Evolutionary conservation across 331 rosid species (phyloP), one percentile per base, ranked within the genome.

Genomic region (Acacia pycnantha): DNA sequence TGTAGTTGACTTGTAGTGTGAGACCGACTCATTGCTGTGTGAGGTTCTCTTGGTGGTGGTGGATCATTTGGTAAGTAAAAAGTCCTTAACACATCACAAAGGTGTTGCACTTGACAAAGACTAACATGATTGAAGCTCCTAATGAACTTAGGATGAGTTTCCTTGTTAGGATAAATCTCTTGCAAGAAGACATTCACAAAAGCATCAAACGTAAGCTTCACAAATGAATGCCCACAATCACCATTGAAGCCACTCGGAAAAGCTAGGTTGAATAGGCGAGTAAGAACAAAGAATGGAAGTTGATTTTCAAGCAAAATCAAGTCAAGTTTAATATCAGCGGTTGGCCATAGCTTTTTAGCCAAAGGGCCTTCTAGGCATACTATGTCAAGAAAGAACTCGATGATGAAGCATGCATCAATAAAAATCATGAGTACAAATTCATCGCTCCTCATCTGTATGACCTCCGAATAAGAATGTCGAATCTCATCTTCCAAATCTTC

Each of bases 261-360:
- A 21, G 79, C 56, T 5, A 19, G 29, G 21, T 73, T 11, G 18
- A 47, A 81, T 9, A 74, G 11, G 26, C 2, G 2, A 8, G 27
- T 15, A 13, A 81, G 80, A 66, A 81, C 62, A 67, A 53, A 75
- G 14, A 51, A 81, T 35, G 76, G 84, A 4, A 81, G 80, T 14
- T 58, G 65, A 58, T 22, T 58, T 10, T 22, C 65, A 22, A 58
- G 65, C 5, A 58, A 58, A 58, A 58, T 53, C 61, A 81, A 67
- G 41, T 75, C 77, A 1, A 11, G 13, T 0, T 9, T 1, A 29
- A 74, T 33, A 5, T 81, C 76, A 40, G 5, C 0, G 12, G 7
- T 51, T 12, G 68, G 74, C 79, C 75, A 81, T 64, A 74, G 40
- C 8, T 37, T 37, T 35, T 37, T 37, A 37, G 8, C 1, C 40